Conservation (phyloP, 371 early-diverging fungal species). For the Mortierella sp. region DNA sequence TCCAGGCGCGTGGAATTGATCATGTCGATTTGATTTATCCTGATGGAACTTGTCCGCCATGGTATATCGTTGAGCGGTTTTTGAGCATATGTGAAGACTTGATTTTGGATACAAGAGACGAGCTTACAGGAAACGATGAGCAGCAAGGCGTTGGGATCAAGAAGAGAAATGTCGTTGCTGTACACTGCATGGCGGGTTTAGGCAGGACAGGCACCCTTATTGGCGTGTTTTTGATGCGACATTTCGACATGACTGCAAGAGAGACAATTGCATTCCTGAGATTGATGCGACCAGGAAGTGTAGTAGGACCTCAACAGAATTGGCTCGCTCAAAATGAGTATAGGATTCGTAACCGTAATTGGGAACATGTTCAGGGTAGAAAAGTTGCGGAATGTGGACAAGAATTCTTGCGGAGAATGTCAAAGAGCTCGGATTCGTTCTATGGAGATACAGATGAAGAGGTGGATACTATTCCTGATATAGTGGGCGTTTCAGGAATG, state of each 20-base stretch:
- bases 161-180: slow-evolving; percentile 64
- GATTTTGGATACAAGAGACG: slow-evolving; percentile 8
- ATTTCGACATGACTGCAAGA: slow-evolving; percentile 68
- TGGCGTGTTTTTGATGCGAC: slow-evolving; percentile 73
- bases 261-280: slow-evolving; percentile 71
- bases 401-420: not conserved
- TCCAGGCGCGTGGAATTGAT: slow-evolving; percentile 65
- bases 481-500: not conserved
- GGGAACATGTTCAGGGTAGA: not conserved
- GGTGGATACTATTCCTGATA: not conserved
- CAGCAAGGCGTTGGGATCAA: not conserved
- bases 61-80: slow-evolving; percentile 66
- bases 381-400: not conserved
- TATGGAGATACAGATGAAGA: not conserved
- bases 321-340: slow-evolving; percentile 58
- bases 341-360: slow-evolving; percentile 16
- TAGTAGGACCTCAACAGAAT: slow-evolving; percentile 79
- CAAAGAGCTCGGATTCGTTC: not conserved
- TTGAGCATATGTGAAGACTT: slow-evolving; percentile 60
- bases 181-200: slow-evolving; percentile 85
- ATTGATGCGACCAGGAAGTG: slow-evolving; percentile 72
- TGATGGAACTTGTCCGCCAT: slow-evolving; percentile 74
- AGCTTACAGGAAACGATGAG: not conserved
- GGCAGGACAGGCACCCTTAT: slow-evolving; percentile 85
- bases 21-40: slow-evolving; percentile 74